phyloP scores from a whole-genome alignment of 2,329 filamentous ascomycete genomes.

The Orbilia oligospora region DNA sequence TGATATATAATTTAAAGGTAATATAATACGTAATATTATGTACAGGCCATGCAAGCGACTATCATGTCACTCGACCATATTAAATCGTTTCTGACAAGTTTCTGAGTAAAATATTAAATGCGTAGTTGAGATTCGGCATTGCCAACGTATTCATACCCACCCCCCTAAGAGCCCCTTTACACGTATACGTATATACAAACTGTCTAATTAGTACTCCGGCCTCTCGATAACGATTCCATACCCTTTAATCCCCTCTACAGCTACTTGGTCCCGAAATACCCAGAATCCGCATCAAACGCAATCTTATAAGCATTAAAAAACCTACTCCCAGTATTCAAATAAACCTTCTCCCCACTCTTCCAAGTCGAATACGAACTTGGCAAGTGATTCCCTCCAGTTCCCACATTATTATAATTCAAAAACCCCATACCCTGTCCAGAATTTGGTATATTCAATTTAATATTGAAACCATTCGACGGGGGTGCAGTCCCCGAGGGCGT shows the following conservation, averaged over 20 bases:
- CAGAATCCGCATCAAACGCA: conserved; percentile 42
- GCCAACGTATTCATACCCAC: background rate
- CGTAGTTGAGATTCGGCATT: background rate
- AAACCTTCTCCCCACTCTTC: conserved; percentile 20
- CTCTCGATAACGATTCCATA: background rate
- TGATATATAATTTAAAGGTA: background rate
- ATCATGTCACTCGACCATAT: background rate
- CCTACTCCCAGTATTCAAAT: conserved; percentile 44
- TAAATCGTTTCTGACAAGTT: background rate
- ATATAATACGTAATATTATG: background rate
- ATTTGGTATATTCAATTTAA: conserved; percentile 37
- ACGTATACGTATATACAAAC: background rate
- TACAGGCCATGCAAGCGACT: background rate
- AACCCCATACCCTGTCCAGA: conserved; percentile 14
- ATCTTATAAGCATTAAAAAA: conserved; percentile 42
- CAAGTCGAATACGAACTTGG: conserved; percentile 11
- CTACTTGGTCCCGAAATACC: conserved; percentile 34
- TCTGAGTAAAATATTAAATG: background rate
- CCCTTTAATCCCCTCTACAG: background rate
- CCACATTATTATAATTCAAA: conserved; percentile 17
- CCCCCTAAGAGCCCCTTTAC: too few relatives aligned
- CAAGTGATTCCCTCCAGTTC: conserved; percentile 8
- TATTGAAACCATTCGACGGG: conserved; percentile 12
- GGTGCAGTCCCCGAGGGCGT: conserved; percentile 9
- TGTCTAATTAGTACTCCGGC: too few relatives aligned